Evolutionary conservation across 805 yeast genomes (phyloP).

Genomic region (Wickerhamiella bombiphila): DNA sequence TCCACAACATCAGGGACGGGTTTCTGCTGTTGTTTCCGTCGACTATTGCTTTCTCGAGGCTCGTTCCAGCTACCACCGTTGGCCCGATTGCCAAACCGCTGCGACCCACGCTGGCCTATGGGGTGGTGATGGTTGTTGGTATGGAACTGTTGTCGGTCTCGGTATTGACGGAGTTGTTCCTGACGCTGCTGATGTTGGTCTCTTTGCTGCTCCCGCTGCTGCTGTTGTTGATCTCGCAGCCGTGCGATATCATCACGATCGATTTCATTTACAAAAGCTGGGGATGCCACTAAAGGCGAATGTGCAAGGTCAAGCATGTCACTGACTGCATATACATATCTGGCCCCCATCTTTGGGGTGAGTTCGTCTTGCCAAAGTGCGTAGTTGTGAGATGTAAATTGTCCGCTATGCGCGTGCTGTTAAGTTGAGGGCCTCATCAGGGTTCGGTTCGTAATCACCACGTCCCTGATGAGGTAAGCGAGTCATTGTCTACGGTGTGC

Average conservation of each 20-base stretch:
- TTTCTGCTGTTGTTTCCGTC: conserved; percentile 2
- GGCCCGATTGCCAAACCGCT: conserved; percentile 1
- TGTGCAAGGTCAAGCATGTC: conserved; percentile 16
- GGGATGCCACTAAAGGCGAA: conserved; percentile 17
- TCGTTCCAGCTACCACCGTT: conserved; percentile 1
- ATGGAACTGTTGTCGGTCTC: neutral
- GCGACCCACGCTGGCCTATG: conserved; percentile 5
- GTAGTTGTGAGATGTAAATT: no score
- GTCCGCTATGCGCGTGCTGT: no score
- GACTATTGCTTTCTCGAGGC: neutral
- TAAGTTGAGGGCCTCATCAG: no score
- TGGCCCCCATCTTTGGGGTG: no score
- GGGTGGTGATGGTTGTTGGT: conserved; percentile 1
- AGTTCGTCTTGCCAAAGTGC: no score
- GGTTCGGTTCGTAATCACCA: no score
- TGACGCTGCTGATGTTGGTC: neutral
- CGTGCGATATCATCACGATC: conserved; percentile 8
- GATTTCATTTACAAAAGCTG: conserved; percentile 7
- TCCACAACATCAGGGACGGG: no score
- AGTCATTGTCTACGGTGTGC: no score
- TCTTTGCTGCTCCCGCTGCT: neutral
- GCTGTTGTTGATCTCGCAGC: neutral
- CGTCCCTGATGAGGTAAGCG: no score
- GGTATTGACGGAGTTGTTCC: neutral
- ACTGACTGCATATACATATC: conserved; percentile 11